A percentile compares a stretch with the other conserved stretches of the same genome.
Evolutionary conservation across 768 basidiomycete genomes (phyloP).

Genomic region (Piloderma croceum): DNA sequence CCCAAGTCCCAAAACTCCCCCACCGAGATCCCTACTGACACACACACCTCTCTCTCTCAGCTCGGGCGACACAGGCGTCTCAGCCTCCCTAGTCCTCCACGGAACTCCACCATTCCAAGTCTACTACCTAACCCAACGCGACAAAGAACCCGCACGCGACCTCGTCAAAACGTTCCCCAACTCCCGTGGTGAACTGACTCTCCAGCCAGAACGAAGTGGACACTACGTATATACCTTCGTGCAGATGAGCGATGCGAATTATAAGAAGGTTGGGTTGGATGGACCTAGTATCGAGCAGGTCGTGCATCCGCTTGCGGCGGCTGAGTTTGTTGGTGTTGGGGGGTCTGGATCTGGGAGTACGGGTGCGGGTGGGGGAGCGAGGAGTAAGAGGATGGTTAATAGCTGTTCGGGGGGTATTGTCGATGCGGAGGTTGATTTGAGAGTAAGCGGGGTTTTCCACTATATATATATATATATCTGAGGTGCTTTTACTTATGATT

Average conservation of each 20-base stretch:
- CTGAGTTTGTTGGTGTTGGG: slow-evolving; percentile 63
- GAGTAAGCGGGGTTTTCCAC: slow-evolving; percentile 35
- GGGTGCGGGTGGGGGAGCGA: slow-evolving; percentile 28
- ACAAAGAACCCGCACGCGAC: slow-evolving; percentile 60
- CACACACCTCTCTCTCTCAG: slow-evolving; percentile 34
- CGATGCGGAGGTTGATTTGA: slow-evolving; percentile 74
- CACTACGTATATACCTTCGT: slow-evolving; percentile 82
- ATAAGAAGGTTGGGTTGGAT: slow-evolving; percentile 66
- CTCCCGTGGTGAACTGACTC: slow-evolving; percentile 74
- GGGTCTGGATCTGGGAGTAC: too few relatives aligned
- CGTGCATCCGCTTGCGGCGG: slow-evolving; percentile 83
- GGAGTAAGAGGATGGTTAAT: slow-evolving; percentile 52
- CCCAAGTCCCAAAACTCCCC: neutral
- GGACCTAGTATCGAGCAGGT: slow-evolving; percentile 80
- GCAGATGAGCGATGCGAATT: slow-evolving; percentile 78
- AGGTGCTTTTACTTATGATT: slow-evolving; percentile 1
- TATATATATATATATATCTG: neutral
- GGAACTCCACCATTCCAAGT: slow-evolving; percentile 89
- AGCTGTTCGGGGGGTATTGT: slow-evolving; percentile 78
- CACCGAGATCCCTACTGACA: slow-evolving; percentile 6
- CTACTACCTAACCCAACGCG: slow-evolving; percentile 67
- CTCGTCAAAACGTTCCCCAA: slow-evolving; percentile 52
- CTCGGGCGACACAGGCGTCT: slow-evolving; percentile 88
- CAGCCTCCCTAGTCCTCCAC: slow-evolving; percentile 77
- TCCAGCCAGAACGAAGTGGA: slow-evolving; percentile 86